phyloP scores from a whole-genome alignment of 768 basidiomycete genomes.

The Amylocystis lapponica region DNA sequence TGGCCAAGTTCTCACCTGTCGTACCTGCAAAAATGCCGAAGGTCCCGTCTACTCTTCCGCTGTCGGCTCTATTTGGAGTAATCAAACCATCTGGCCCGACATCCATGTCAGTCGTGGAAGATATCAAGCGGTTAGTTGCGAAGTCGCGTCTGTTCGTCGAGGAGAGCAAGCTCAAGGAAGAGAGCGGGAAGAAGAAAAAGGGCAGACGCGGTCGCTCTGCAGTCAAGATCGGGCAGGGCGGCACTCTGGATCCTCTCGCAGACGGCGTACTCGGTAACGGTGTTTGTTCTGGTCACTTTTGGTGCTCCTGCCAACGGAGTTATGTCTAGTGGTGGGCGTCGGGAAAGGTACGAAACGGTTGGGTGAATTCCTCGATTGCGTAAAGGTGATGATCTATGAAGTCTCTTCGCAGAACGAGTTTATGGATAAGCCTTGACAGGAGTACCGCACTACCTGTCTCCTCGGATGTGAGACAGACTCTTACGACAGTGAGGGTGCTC shows the following conservation, averaged over 20 bases:
- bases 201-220: slow-evolving; percentile 33
- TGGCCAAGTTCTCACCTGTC: too few relatives aligned
- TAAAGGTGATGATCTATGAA: slow-evolving; percentile 54
- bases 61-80: slow-evolving; percentile 82
- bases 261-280: slow-evolving; percentile 52
- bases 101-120: slow-evolving; percentile 86
- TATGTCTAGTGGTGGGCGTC: slow-evolving; percentile 70
- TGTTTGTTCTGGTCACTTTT: background rate
- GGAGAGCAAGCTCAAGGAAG: slow-evolving; percentile 45
- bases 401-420: slow-evolving; percentile 52
- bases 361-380: slow-evolving; percentile 75
- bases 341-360: slow-evolving; percentile 89
- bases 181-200: slow-evolving; percentile 37
- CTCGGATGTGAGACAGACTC: slow-evolving; percentile 94
- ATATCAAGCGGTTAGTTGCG: slow-evolving; percentile 73
- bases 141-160: slow-evolving; percentile 77
- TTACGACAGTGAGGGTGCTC: slow-evolving; percentile 86
- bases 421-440: slow-evolving; percentile 38
- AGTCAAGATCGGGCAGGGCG: slow-evolving; percentile 88
- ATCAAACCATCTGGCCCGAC: slow-evolving; percentile 90
- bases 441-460: slow-evolving; percentile 86
- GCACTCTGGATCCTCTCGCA: slow-evolving; percentile 94
- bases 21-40: slow-evolving; percentile 86
- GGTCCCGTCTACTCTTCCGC: slow-evolving; percentile 46
- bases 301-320: background rate